Evolutionary conservation across 352 stramenopile species (phyloP), one percentile per base, ranked within the genome.

Genomic region (Globisporangium abappressorium): DNA sequence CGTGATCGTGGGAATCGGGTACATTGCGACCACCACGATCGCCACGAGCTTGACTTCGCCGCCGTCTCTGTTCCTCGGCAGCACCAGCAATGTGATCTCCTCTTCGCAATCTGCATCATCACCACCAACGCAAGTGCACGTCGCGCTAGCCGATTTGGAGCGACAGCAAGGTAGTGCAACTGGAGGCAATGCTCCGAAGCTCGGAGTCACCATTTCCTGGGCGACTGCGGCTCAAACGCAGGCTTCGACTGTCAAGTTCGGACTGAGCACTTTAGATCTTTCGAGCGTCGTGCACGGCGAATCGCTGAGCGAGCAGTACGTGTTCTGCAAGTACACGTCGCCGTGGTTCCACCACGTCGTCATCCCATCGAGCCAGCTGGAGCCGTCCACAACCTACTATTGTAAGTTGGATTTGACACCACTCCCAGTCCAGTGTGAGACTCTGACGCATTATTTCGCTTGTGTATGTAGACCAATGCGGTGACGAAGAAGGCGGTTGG

Each of bases 271-370:
- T 12, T 58, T 61, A 14, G 53, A 77, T 4, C 46, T 92, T 1
- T 68, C 71, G 20, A 65, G n/a, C 2, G 38, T 74, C 26, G 78
- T 78, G 28, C 64, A 74, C 24, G 70, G 73, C 0, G 51, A 75
- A 15, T 56, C 62, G 9, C 66, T 76, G 9, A 78, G 78, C 43
- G 51, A 80, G 60, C 81, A 87, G 68, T 96, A 96, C 68, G 41
- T 75, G 58, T 95, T 93, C 68, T 93, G 86, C 71, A 69, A 83
- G 26, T 97, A 95, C 71, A 81, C 70, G 15, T 94, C 85, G 5
- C 83, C 83, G 6, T 93, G 79, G 68, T 69, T 93, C 9, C 89
- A 97, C 69, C 82, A 92, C 63, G 87, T 94, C 38, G 73, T 74
- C 3, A 79, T 95, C 30, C 70, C 78, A 0, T 81, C 73, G 9